Evolutionary conservation across 164 flowering plant species (phyloP).

Genomic region (Sextonia rubra): DNA sequence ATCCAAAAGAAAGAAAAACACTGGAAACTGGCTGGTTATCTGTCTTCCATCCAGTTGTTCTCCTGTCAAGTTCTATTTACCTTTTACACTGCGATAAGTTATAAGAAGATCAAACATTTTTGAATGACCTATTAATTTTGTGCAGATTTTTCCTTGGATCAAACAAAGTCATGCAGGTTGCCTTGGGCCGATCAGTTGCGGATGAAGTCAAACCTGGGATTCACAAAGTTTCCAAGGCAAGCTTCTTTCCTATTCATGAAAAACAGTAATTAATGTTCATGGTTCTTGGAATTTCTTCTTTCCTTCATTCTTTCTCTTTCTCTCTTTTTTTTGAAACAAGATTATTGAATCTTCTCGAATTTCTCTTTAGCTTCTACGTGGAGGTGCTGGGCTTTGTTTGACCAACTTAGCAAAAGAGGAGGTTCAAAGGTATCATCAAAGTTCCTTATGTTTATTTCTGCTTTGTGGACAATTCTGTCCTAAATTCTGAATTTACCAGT

Average conservation of each 20-base stretch:
- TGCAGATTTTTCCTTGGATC: slow-evolving; percentile 86
- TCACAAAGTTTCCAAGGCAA: slow-evolving; percentile 75
- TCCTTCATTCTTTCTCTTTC: no score
- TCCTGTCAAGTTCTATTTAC: no score
- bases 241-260: neutral
- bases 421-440: slow-evolving; percentile 49
- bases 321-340: neutral
- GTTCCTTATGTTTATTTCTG: neutral
- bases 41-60: no score
- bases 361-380: slow-evolving; percentile 30
- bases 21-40: no score
- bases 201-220: slow-evolving; percentile 71
- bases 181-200: slow-evolving; percentile 75
- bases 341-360: neutral
- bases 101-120: neutral
- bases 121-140: neutral
- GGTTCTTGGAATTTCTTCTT: neutral
- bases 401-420: slow-evolving; percentile 74
- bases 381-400: slow-evolving; percentile 69
- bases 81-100: neutral
- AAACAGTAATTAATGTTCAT: neutral
- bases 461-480: neutral
- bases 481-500: no score
- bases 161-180: slow-evolving; percentile 89
- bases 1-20: no score